Base-by-base conservation (phyloP, 179 eudicot species). In the Beta corolliflora region DNA sequence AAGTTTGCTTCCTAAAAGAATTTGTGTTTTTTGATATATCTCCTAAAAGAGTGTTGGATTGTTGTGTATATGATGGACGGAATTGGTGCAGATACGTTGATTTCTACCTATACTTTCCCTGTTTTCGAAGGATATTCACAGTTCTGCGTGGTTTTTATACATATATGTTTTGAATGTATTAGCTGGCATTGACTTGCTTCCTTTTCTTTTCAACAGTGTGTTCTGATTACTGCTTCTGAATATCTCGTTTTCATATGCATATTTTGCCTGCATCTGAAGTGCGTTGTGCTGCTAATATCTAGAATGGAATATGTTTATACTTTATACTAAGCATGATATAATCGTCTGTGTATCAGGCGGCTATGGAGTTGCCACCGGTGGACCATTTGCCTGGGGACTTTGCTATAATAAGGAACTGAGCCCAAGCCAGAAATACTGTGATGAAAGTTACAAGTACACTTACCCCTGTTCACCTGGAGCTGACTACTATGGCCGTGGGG, bases 361-460 rank as follows among this genome's bases (percentile, higher is more conserved):
- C 76, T 93, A 92, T 88, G 91, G 92, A 64, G 99, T 95, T 50
- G 98, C 92, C 59, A 91, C 93, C 0, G 99, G 99, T 53, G 99
- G 99, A 85, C 99, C 99, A 15, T 76, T 77, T 67, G 97, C 99
- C 5, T 95, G 98, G 98, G 99, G 99, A 77, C 93, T 95, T 64
- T 95, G 99, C 88, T 93, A 93, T 90, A 95, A 90, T 86, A 91
- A 82, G 82, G 99, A 93, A 85, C 61, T 93, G 91, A 95, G 99
- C 88, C 99, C 99, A n/a, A 91, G 91, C 85, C 97, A 95, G 69
- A 54, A 80, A 0, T 95, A 95, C 80, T 93, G 99, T 80, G 97
- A 95, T 76, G 97, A 92, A 36, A 86, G 15, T 80, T 92, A 79
- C 88, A 93, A 95, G 68, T 93, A 83, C 70, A 91, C 89, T 10